Evolutionary conservation across 495 filamentous ascomycete genomes (phyloP).

Genomic region (Podospora comata): DNA sequence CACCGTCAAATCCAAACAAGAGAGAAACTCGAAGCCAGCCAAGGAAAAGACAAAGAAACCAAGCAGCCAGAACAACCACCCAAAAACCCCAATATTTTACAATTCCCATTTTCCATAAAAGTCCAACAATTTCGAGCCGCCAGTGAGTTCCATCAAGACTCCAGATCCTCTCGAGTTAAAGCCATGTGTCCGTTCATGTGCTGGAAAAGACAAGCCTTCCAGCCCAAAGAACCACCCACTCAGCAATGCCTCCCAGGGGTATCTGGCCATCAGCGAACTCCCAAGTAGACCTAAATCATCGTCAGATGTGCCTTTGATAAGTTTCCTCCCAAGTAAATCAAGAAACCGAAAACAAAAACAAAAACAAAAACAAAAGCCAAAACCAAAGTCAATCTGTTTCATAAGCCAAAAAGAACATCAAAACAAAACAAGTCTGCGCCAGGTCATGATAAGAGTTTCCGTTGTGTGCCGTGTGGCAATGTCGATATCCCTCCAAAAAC

Average conservation of each 20-base stretch:
- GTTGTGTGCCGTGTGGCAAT: neutral
- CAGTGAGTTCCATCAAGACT: neutral
- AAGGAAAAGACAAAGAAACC: neutral
- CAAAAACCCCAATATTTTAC: neutral
- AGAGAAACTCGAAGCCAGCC: neutral
- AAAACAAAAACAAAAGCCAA: constrained; percentile 8
- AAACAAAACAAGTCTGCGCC: neutral
- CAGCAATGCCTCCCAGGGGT: neutral
- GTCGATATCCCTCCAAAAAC: neutral
- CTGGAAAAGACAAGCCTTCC: neutral
- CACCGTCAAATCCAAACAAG: neutral
- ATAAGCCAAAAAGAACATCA: neutral
- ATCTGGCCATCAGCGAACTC: neutral
- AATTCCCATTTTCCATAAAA: neutral
- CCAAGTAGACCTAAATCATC: constrained; percentile 9
- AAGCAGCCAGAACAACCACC: neutral
- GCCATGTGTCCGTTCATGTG: neutral
- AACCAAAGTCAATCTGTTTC: neutral
- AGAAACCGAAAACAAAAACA: constrained; percentile 4
- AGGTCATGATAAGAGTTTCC: neutral
- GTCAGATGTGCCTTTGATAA: neutral
- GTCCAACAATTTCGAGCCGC: neutral
- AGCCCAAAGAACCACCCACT: neutral
- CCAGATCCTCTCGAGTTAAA: neutral
- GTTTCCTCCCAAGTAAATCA: neutral